Evolutionary conservation across 805 yeast species (phyloP).

Genomic region (Wickerhamomyces mucosus): DNA sequence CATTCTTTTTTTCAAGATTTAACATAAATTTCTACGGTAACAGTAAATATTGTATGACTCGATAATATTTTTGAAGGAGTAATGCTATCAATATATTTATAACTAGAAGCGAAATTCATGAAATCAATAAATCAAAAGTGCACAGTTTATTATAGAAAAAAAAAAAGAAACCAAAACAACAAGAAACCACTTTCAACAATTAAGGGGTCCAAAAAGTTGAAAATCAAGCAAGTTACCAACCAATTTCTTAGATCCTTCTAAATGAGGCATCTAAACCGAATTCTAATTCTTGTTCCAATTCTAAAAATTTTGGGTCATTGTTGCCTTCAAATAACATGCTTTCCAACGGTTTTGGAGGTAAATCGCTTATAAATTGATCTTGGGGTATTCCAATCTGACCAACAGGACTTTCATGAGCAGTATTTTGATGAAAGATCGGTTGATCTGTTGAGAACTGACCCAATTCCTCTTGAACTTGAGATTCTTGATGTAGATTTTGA

Average conservation of each 20-base stretch:
- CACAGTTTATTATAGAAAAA: too few species aligned
- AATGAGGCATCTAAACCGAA: conserved; percentile 52
- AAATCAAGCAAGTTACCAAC: too few species aligned
- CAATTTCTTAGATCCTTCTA: too few species aligned
- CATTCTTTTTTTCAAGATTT: not conserved
- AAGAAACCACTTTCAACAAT: too few species aligned
- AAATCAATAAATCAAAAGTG: too few species aligned
- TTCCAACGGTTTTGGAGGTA: conserved; percentile 59
- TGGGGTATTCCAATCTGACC: conserved; percentile 40
- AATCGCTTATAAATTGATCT: conserved; percentile 32
- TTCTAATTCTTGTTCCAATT: conserved; percentile 56
- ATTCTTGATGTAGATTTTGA: conserved; percentile 15
- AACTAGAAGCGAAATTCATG: too few species aligned
- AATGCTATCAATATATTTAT: too few species aligned
- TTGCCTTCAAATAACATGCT: conserved; percentile 10
- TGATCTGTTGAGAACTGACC: too few species aligned
- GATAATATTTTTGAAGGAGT: too few species aligned
- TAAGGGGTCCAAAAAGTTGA: conserved; percentile 5
- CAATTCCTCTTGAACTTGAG: conserved; percentile 8
- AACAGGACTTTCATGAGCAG: conserved; percentile 19
- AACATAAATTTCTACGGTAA: too few species aligned
- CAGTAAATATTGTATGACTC: too few species aligned
- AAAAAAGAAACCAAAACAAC: too few species aligned
- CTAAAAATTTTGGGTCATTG: conserved; percentile 21
- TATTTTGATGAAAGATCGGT: conserved; percentile 10